phyloP scores from a whole-genome alignment of 176 grass and related monocot genomes.

The Ensete ventricosum region DNA sequence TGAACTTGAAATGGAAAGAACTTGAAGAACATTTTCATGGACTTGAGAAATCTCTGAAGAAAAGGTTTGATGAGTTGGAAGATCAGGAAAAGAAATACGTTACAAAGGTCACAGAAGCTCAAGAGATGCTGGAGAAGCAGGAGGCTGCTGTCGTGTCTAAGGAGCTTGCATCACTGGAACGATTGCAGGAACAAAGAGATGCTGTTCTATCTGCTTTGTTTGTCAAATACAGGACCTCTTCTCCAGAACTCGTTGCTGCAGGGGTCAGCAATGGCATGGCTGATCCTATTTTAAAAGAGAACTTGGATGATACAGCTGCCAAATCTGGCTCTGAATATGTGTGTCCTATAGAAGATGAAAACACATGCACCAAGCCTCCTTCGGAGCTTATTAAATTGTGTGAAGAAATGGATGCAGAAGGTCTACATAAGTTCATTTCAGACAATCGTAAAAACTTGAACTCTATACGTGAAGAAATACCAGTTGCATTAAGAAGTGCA shows the following conservation, averaged over 20 bases:
- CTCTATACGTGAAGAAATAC: conserved; percentile 75
- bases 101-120: conserved; percentile 26
- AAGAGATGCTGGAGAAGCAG: conserved; percentile 52
- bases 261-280: conserved; percentile 8
- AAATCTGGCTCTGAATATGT: conserved; percentile 29
- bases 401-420: conserved; percentile 69
- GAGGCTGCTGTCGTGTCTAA: conserved; percentile 62
- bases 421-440: conserved; percentile 81
- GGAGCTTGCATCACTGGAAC: conserved; percentile 69
- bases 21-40: conserved; percentile 88
- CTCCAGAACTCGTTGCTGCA: conserved; percentile 5
- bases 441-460: conserved; percentile 80
- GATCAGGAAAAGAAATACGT: conserved; percentile 65
- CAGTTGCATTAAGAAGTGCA: conserved; percentile 48
- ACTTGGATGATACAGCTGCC: conserved; percentile 5
- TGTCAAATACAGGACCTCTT: conserved; percentile 31
- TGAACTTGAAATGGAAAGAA: conserved; percentile 92
- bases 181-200: conserved; percentile 68
- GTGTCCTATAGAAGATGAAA: conserved; percentile 17
- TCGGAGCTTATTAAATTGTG: conserved; percentile 57
- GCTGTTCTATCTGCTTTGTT: conserved; percentile 60
- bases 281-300: conserved; percentile 1
- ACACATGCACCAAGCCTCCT: conserved; percentile 29
- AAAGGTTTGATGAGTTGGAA: conserved; percentile 65
- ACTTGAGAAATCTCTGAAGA: conserved; percentile 69